Base-by-base conservation (phyloP, 106 monocot species). In the Allium sativum region DNA sequence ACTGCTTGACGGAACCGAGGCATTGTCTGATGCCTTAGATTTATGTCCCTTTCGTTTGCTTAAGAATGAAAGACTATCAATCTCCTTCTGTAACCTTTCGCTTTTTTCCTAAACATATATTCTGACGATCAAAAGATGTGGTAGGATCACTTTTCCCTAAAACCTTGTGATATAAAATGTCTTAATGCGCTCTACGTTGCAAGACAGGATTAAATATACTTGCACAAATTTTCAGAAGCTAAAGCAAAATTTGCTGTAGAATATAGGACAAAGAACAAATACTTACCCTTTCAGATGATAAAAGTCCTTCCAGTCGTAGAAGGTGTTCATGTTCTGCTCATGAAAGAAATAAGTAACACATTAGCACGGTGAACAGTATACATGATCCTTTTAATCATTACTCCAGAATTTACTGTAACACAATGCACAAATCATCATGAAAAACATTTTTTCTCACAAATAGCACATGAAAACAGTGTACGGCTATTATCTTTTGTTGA, bases 51-150 rank as follows among this genome's bases (percentile, higher is more conserved):
- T 87, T 48, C 87, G 58, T 68, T 79, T 82, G 58, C 62, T 79
- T 21, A 71, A 56, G 52, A 87, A 83, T 53, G 87, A 77, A 69
- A 79, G 78, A 56, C 74, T 56, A 74, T 87, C 82, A 44, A 87
- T 73, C 66, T 87, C 82, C 43, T 83, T 77, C 42, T 87, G 82
- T 56, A 87, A 65, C 62, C 61, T 68, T 52, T 80, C 76, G 69
- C 62, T 79, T 74, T 46, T 79, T 74, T 87, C 82, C 87, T 87
- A 69, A 31, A 46, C 45, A 45, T 12, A 64, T 22, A 64, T 14
- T 52, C 48, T 5, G 72, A 65, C 16, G 8, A 50, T 62, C 54
- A 55, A 15, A 50, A 31, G 31, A 2, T 31, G 31, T 31, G 31
- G 31, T 31, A 3, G 31, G 31, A 31, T 31, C 31, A 31, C 31